Conservation (phyloP, 305 asterid genomes). For the Fraxinus dipetala region DNA sequence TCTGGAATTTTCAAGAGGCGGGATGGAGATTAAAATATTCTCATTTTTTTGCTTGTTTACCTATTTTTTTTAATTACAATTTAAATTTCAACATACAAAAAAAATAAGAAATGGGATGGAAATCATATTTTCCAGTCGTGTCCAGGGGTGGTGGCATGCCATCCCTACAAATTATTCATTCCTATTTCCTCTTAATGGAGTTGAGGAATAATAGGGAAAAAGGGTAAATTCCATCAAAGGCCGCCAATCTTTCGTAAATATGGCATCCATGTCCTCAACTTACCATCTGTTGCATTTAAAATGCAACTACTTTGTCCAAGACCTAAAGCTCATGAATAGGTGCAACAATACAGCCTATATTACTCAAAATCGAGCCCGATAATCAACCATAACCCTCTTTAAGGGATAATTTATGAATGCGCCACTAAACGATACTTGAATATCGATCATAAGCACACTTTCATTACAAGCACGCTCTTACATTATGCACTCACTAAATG, state of each 20-base stretch:
- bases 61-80: no score
- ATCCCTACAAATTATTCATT: not conserved
- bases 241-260: not conserved
- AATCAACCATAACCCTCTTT: not conserved
- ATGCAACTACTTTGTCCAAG: not conserved
- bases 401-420: not conserved
- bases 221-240: not conserved
- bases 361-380: no score
- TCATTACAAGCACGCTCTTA: not conserved
- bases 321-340: not conserved
- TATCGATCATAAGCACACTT: not conserved
- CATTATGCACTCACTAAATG: not conserved
- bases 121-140: not conserved
- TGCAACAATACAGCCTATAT: not conserved
- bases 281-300: not conserved
- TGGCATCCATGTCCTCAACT: not conserved
- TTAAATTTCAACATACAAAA: not conserved
- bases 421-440: not conserved
- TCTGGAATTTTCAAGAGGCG: no score
- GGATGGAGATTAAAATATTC: no score
- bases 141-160: not conserved
- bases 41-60: no score
- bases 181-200: not conserved
- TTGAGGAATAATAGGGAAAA: not conserved
- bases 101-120: not conserved